Conservation (phyloP, 2,329 filamentous ascomycete genomes). For the Phaeosphaeriaceae sp. region DNA sequence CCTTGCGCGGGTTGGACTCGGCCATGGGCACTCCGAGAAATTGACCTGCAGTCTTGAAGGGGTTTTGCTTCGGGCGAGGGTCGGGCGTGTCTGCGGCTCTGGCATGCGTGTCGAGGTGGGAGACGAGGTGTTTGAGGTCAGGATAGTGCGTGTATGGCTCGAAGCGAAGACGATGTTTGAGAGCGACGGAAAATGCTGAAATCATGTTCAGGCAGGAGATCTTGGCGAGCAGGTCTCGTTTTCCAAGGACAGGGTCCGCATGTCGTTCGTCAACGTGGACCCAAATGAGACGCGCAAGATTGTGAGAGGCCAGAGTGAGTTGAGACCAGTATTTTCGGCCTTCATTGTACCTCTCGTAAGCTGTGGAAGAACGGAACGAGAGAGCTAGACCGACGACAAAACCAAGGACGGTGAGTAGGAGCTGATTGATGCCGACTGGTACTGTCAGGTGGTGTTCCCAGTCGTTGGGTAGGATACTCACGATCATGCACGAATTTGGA, state of each 20-base stretch:
- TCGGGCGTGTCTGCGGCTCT: constrained; percentile 52
- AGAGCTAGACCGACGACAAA: constrained; percentile 79
- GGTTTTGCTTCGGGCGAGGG: constrained; percentile 35
- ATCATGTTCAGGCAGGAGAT: constrained; percentile 72
- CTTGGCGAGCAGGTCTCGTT: constrained; percentile 73
- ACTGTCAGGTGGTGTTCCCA: constrained; percentile 22
- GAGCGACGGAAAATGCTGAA: constrained; percentile 74
- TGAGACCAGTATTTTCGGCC: constrained; percentile 69
- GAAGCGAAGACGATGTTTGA: constrained; percentile 86
- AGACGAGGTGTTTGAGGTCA: constrained; percentile 72
- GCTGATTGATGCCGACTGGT: constrained; percentile 64
- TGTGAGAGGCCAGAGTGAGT: constrained; percentile 62
- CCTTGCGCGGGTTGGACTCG: constrained; percentile 76
- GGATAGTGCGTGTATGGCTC: constrained; percentile 79
- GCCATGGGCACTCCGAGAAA: constrained; percentile 79
- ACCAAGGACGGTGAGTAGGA: constrained; percentile 78
- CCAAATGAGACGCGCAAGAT: constrained; percentile 80
- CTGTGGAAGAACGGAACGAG: constrained; percentile 76
- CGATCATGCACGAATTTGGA: constrained; percentile 50
- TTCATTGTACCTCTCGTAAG: constrained; percentile 72
- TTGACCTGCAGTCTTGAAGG: constrained; percentile 69
- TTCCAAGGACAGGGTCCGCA: constrained; percentile 59
- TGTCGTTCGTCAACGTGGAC: constrained; percentile 71
- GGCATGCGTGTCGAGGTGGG: constrained; percentile 77
- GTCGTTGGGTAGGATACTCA: constrained; percentile 9